A percentile compares a stretch with the other conserved stretches of the same genome.
phyloP scores from a whole-genome alignment of 768 basidiomycete species.

The Russula compacta region DNA sequence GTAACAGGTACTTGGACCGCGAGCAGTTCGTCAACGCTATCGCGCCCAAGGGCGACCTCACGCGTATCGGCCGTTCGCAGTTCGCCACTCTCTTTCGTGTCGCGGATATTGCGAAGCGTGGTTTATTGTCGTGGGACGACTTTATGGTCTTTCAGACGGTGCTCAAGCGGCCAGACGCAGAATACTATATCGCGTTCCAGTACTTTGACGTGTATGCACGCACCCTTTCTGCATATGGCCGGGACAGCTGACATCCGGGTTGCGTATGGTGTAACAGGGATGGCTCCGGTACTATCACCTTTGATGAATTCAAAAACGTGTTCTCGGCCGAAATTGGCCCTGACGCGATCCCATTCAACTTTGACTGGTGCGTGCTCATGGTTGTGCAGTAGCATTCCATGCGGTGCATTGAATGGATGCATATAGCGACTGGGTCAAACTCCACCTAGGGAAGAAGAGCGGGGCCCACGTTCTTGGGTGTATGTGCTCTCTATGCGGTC shows the following conservation, averaged over 20 bases:
- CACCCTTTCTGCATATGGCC: background rate
- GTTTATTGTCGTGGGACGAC: constrained; percentile 87
- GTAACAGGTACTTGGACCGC: constrained; percentile 69
- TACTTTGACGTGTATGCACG: constrained; percentile 77
- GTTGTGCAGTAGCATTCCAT: background rate
- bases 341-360: constrained; percentile 88
- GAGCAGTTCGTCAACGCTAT: constrained; percentile 94
- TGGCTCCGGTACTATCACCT: constrained; percentile 84
- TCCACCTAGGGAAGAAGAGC: constrained; percentile 91
- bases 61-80: constrained; percentile 79
- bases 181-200: constrained; percentile 94
- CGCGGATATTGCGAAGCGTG: constrained; percentile 69
- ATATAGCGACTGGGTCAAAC: constrained; percentile 86
- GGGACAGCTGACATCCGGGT: background rate
- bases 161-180: constrained; percentile 89
- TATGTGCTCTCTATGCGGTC: constrained; percentile 30
- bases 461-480: constrained; percentile 89
- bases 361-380: constrained; percentile 59
- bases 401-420: background rate
- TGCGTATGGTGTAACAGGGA: constrained; percentile 42
- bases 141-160: constrained; percentile 92
- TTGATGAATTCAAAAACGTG: constrained; percentile 91
- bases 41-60: constrained; percentile 76
- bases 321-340: constrained; percentile 71
- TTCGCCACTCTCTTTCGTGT: constrained; percentile 87